Evolutionary conservation across 495 filamentous ascomycete species (phyloP).

Genomic region (Talaromyces liani): DNA sequence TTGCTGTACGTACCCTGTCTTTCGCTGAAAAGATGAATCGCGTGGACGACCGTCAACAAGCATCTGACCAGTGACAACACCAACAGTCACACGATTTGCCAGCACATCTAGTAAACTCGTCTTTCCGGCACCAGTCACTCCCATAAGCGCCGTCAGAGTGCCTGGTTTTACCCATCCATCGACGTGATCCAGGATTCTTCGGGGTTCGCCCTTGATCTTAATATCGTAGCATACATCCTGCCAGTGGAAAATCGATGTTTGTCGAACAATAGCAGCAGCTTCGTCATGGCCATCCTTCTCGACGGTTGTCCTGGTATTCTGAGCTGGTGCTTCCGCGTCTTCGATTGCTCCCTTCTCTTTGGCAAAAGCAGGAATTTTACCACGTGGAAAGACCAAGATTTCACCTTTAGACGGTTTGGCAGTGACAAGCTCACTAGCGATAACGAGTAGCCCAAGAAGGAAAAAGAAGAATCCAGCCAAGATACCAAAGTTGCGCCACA

Average conservation of each 20-base stretch:
- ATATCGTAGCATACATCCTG: conserved; percentile 70
- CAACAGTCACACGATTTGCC: conserved; percentile 46
- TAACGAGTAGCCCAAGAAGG: conserved; percentile 45
- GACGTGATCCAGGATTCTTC: conserved; percentile 54
- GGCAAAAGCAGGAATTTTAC: conserved; percentile 22
- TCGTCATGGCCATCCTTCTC: conserved; percentile 23
- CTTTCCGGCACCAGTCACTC: conserved; percentile 57
- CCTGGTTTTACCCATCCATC: conserved; percentile 62
- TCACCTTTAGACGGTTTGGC: conserved; percentile 45
- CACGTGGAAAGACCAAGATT: conserved; percentile 45
- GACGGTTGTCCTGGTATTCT: conserved; percentile 22
- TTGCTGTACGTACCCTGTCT: conserved; percentile 93
- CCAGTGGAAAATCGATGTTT: conserved; percentile 71
- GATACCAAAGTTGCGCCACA: conserved; percentile 68
- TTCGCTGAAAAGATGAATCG: conserved; percentile 80
- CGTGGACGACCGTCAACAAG: conserved; percentile 46
- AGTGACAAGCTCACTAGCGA: conserved; percentile 40
- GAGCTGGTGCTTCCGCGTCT: conserved; percentile 23
- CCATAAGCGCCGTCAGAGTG: conserved; percentile 60
- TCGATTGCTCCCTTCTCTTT: conserved; percentile 24
- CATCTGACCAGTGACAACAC: conserved; percentile 47
- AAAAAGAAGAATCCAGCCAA: conserved; percentile 58
- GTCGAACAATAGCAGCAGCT: conserved; percentile 46
- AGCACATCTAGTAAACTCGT: conserved; percentile 60
- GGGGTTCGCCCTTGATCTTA: conserved; percentile 50